phyloP scores from a whole-genome alignment of 2,329 filamentous ascomycete genomes.

The Septoria petroselini region DNA sequence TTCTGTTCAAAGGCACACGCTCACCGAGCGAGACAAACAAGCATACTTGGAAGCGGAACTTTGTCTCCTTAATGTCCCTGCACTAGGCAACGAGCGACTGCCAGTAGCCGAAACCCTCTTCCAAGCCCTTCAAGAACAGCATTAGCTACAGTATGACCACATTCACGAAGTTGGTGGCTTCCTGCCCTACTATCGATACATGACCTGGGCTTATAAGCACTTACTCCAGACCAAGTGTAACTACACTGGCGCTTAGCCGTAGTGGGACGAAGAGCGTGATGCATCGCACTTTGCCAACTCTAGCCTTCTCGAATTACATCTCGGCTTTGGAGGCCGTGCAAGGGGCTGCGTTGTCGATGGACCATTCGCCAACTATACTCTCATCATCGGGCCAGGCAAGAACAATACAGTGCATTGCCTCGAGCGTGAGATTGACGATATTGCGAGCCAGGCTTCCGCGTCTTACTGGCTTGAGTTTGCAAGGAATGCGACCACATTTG shows the following conservation, averaged over 20 bases:
- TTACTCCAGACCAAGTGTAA: conserved; percentile 43
- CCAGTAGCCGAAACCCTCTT: conserved; percentile 1
- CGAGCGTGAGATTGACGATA: background rate
- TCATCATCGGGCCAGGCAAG: background rate
- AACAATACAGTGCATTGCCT: background rate
- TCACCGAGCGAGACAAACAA: background rate
- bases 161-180: conserved; percentile 26
- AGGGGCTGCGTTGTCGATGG: background rate
- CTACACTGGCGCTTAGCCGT: conserved; percentile 36
- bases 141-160: background rate
- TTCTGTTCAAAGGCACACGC: conserved; percentile 2
- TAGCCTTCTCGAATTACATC: background rate
- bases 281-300: conserved; percentile 1
- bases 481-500: background rate
- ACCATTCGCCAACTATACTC: background rate
- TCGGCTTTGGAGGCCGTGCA: background rate
- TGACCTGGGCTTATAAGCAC: conserved; percentile 44
- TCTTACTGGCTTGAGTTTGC: background rate
- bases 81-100: background rate
- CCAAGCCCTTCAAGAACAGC: conserved; percentile 3
- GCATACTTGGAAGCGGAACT: conserved; percentile 7
- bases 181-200: conserved; percentile 45
- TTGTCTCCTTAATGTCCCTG: background rate
- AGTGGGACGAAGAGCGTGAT: conserved; percentile 7
- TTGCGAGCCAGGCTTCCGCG: conserved; percentile 1